Evolutionary conservation across 768 basidiomycete genomes (phyloP), one percentile per base, ranked within the genome.

Genomic region (Kwoniella dejecticola): DNA sequence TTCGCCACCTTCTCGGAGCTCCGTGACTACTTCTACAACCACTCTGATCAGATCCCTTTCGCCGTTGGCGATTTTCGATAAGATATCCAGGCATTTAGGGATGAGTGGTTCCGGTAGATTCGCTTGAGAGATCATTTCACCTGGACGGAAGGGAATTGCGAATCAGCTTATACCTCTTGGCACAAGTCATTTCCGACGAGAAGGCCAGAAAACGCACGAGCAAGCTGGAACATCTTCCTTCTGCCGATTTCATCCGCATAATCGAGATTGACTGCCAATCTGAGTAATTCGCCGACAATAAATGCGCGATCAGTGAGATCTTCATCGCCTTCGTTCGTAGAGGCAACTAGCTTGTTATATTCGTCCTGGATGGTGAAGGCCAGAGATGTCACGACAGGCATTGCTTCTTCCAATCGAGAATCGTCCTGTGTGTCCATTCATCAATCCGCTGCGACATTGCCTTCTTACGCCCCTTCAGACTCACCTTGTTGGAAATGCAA

Each of bases 221-320:
- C 86, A 30, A 94, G 86, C 50, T 85, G 83, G 70, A 89, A 89
- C 88, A 93, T 92, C 79, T 89, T 89, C 60, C 91, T 80, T 61
- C 91, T 80, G 3, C 95, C 94, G 61, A 89, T 89, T 77, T 96
- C 92, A 79, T 98, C 95, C 0, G 87, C 85, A 69, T 94, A 97
- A 77, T 97, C 94, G 26, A 92, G 81, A 62, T 88, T 84, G 2
- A 88, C 83, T 0, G 90, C 89, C 29, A 95, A 80, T 67, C 83
- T 84, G 23, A 96, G 83, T 77, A 97, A 83, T 77, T 97, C 91
- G 0, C 85, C 82, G n/a, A 95, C 82, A 6, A 91, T 80, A 58
- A 89, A 87, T 68, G 88, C 86, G 33, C 81, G 82, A 15, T 79
- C 77, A 17, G 67, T 64, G 11, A 63, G 24, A 6, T 77, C 77